phyloP scores from a whole-genome alignment of 2,329 filamentous ascomycete genomes.

The Talaromyces islandicus region DNA sequence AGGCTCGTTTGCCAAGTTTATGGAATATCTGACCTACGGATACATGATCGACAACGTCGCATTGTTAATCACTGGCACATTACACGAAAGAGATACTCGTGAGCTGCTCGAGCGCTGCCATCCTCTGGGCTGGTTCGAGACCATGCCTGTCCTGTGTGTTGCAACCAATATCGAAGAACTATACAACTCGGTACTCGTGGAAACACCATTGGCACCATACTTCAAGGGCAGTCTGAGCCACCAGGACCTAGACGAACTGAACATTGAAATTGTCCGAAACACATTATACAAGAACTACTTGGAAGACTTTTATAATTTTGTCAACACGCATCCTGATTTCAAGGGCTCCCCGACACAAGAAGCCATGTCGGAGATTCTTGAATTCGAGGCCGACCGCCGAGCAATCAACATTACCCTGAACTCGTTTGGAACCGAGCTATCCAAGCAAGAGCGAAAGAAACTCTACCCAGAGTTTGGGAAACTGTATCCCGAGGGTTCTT shows the following conservation, averaged over 20 bases:
- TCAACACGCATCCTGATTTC: constrained; percentile 84
- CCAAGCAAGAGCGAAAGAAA: constrained; percentile 90
- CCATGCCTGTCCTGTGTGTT: constrained; percentile 94
- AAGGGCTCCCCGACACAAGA: constrained; percentile 82
- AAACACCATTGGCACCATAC: constrained; percentile 91
- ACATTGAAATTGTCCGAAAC: constrained; percentile 98
- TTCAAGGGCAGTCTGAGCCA: constrained; percentile 97
- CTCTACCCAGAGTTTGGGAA: constrained; percentile 89
- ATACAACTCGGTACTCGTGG: constrained; percentile 95
- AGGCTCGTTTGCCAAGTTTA: constrained; percentile 85
- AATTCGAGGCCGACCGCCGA: constrained; percentile 93
- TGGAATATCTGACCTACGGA: constrained; percentile 96
- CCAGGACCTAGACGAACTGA: constrained; percentile 95
- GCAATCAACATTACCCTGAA: constrained; percentile 99
- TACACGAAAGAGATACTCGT: constrained; percentile 94
- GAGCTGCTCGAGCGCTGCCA: constrained; percentile 95
- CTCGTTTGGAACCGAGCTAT: constrained; percentile 93
- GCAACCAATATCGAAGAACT: constrained; percentile 98
- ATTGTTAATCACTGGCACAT: constrained; percentile 91
- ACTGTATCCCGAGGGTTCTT: constrained; percentile 85
- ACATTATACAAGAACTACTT: constrained; percentile 99
- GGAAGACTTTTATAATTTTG: constrained; percentile 93
- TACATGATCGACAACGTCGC: constrained; percentile 99
- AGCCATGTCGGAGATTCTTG: constrained; percentile 90
- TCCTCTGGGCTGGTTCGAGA: constrained; percentile 97